phyloP scores from a whole-genome alignment of 352 stramenopile genomes.

The Phytophthora pseudosyringae region DNA sequence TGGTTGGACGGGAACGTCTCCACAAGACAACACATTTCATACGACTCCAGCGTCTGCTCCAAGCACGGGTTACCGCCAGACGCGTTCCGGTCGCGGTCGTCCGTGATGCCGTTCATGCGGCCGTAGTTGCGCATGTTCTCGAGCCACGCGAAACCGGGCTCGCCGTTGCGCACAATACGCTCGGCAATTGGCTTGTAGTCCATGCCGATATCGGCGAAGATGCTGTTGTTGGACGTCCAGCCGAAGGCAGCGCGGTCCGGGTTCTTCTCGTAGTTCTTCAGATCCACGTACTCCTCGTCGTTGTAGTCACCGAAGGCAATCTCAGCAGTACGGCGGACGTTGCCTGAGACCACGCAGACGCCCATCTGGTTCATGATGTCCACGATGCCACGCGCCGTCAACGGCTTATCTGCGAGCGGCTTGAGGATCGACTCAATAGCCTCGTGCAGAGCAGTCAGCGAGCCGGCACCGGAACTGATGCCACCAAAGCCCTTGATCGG shows the following conservation, averaged over 20 bases:
- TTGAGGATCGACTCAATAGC: conserved; percentile 67
- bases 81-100: conserved; percentile 85
- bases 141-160: conserved; percentile 95
- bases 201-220: conserved; percentile 94
- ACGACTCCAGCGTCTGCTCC: conserved; percentile 92
- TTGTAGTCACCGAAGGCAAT: conserved; percentile 94
- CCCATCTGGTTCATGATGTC: conserved; percentile 94
- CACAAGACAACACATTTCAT: conserved; percentile 95
- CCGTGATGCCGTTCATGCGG: conserved; percentile 87
- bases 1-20: conserved; percentile 93
- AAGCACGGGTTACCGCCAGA: conserved; percentile 92
- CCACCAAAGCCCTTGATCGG: conserved; percentile 93
- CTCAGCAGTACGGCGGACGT: conserved; percentile 93
- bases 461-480: conserved; percentile 82
- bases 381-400: conserved; percentile 86
- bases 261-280: conserved; percentile 94
- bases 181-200: conserved; percentile 90
- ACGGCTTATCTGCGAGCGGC: conserved; percentile 45
- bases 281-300: conserved; percentile 87
- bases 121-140: conserved; percentile 93
- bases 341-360: conserved; percentile 92
- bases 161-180: conserved; percentile 88
- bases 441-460: conserved; percentile 78
- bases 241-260: conserved; percentile 87
- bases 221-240: conserved; percentile 95